Conservation (phyloP, 2,329 filamentous ascomycete species). For the Aspergillus hiratsukae region DNA sequence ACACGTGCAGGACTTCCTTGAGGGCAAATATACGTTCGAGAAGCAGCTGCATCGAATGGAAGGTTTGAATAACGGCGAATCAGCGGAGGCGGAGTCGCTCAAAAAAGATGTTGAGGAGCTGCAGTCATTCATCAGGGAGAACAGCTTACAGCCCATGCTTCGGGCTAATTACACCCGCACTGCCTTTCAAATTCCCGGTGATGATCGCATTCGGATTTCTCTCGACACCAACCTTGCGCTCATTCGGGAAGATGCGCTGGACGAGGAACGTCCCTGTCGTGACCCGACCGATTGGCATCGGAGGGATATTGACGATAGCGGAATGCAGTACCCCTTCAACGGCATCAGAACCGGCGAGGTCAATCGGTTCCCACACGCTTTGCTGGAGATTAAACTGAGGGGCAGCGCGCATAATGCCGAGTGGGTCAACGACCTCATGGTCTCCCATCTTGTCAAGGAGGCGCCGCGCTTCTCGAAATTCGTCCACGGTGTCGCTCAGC, state of each 20-base stretch:
- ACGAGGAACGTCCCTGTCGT: conserved; percentile 78
- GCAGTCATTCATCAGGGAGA: conserved; percentile 71
- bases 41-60: conserved; percentile 82
- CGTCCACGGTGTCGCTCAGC: conserved; percentile 81
- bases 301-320: conserved; percentile 75
- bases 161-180: conserved; percentile 91
- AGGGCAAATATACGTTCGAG: conserved; percentile 85
- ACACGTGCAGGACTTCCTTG: conserved; percentile 81
- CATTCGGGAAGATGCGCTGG: conserved; percentile 71
- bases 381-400: conserved; percentile 88
- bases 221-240: conserved; percentile 90
- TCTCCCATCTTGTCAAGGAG: conserved; percentile 85
- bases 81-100: conserved; percentile 63
- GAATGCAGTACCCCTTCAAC: conserved; percentile 82
- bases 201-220: conserved; percentile 84
- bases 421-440: conserved; percentile 90
- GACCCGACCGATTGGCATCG: conserved; percentile 89
- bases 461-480: conserved; percentile 94
- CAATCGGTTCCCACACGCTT: conserved; percentile 80
- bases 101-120: conserved; percentile 70
- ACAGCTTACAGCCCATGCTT: conserved; percentile 75
- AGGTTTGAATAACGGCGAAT: conserved; percentile 65
- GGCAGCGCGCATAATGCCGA: conserved; percentile 59
- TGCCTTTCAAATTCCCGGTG: conserved; percentile 92
- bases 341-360: conserved; percentile 88